Conservation (phyloP, 495 filamentous ascomycete species). For the Aspergillus sclerotiicarbonarius region DNA sequence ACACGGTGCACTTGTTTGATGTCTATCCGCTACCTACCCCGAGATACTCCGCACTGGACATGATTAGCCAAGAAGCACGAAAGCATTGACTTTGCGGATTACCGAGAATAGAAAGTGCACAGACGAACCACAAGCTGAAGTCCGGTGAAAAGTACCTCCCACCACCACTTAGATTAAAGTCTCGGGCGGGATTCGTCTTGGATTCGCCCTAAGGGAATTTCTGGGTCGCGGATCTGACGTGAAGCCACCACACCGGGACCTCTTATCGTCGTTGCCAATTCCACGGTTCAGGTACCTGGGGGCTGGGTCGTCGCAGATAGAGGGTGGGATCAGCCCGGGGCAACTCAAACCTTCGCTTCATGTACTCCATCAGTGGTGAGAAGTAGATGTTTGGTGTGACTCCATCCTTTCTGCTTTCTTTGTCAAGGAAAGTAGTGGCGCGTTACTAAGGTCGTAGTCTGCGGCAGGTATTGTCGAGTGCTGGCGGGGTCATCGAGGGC, state of each 20-base stretch:
- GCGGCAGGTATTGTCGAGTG: background rate
- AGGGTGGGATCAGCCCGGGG: background rate
- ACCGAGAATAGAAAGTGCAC: background rate
- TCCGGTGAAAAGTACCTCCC: background rate
- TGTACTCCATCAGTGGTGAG: background rate
- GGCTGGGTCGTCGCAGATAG: background rate
- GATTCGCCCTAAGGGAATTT: background rate
- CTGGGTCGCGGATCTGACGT: background rate
- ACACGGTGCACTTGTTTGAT: no score
- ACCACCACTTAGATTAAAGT: conserved; percentile 1
- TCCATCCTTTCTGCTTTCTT: background rate
- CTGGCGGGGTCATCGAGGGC: background rate
- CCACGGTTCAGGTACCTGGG: conserved; percentile 1
- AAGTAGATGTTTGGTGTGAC: no score
- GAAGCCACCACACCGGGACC: conserved; percentile 2
- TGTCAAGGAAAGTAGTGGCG: background rate
- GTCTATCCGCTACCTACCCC: background rate
- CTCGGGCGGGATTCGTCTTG: background rate
- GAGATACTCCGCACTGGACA: background rate
- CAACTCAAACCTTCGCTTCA: background rate
- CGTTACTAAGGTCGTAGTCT: background rate
- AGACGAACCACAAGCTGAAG: background rate
- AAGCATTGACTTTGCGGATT: background rate
- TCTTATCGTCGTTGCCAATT: background rate
- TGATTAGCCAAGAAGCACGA: background rate